A percentile compares a stretch with the other conserved stretches of the same genome.
Conservation (phyloP, 495 filamentous ascomycete species). For the Xylaria longipes region DNA sequence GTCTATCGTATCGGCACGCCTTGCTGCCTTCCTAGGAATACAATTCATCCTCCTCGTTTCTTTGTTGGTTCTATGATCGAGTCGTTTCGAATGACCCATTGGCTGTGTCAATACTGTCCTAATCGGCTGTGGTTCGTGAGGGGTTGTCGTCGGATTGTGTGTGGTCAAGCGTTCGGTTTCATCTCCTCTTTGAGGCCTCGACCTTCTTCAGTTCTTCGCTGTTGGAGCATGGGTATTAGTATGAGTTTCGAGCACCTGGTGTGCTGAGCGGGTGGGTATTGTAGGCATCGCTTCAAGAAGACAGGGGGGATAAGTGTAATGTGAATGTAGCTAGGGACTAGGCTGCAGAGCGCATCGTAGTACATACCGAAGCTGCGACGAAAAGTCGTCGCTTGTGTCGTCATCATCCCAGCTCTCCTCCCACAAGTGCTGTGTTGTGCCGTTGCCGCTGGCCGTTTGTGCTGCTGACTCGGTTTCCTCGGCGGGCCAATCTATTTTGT, state of each 20-base stretch:
- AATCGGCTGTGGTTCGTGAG: background rate
- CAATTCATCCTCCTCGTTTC: background rate
- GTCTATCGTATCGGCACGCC: background rate
- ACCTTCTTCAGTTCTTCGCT: slow-evolving; percentile 97
- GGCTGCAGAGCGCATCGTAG: background rate
- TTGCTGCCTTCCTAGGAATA: background rate
- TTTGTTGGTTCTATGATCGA: background rate
- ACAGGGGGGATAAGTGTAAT: background rate
- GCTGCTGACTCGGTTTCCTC: slow-evolving; percentile 81
- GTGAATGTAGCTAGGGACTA: background rate
- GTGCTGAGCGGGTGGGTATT: background rate
- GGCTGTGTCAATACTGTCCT: background rate
- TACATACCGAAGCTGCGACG: slow-evolving; percentile 88
- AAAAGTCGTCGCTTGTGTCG: slow-evolving; percentile 96
- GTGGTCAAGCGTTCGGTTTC: slow-evolving; percentile 13
- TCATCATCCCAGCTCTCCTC: slow-evolving; percentile 99
- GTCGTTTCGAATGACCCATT: background rate
- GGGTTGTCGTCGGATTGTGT: background rate
- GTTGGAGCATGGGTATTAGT: slow-evolving; percentile 35
- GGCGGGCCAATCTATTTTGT: slow-evolving; percentile 76
- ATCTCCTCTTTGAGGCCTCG: slow-evolving; percentile 68
- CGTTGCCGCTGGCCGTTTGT: slow-evolving; percentile 44
- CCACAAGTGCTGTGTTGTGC: slow-evolving; percentile 82
- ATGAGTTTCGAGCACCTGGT: slow-evolving; percentile 2
- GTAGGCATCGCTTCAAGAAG: background rate